These are phyloP conservation scores for Cladosporium colombiae DNA, from an alignment of 2,329 filamentous ascomycete genomes.

Conservation along the genomic window DNA sequence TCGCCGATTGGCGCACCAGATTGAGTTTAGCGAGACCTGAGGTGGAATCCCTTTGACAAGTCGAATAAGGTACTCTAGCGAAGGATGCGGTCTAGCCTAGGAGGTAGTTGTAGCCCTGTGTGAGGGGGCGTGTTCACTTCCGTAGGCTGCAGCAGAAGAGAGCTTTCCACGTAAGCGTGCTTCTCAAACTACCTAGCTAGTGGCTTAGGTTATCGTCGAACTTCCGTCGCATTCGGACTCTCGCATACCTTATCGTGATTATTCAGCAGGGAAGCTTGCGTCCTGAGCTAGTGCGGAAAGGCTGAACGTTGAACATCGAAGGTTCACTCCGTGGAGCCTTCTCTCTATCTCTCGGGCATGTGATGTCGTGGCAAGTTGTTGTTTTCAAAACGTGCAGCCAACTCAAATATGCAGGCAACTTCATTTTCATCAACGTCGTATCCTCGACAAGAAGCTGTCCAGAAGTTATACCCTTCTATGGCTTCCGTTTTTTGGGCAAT, in stretches of 20 bases:
- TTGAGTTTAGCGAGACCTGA: not conserved
- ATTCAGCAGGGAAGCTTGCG: not conserved
- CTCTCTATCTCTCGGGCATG: not conserved
- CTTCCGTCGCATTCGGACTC: not conserved
- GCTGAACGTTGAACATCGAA: not conserved
- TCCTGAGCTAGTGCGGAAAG: not conserved
- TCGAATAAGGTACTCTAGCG: not conserved
- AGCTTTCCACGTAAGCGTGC: not conserved
- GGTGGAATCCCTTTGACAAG: conserved; percentile 1
- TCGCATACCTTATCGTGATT: not conserved
- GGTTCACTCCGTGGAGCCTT: not conserved
- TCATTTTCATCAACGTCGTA: not conserved
- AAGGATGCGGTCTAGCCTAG: conserved; percentile 7
- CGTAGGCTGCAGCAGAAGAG: not conserved
- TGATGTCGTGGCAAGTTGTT: not conserved
- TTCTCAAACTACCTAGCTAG: not conserved
- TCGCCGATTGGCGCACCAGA: conserved; percentile 7
- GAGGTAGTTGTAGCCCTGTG: not conserved
- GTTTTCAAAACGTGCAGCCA: not conserved
- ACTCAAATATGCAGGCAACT: not conserved
- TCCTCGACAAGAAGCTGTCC: not conserved
- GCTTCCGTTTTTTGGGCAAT: not conserved
- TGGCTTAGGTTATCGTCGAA: not conserved
- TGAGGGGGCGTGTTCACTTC: not conserved
- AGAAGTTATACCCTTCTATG: too few species aligned